Evolutionary conservation across 2,329 filamentous ascomycete genomes (phyloP).

Genomic region (Escovopsis weberi): DNA sequence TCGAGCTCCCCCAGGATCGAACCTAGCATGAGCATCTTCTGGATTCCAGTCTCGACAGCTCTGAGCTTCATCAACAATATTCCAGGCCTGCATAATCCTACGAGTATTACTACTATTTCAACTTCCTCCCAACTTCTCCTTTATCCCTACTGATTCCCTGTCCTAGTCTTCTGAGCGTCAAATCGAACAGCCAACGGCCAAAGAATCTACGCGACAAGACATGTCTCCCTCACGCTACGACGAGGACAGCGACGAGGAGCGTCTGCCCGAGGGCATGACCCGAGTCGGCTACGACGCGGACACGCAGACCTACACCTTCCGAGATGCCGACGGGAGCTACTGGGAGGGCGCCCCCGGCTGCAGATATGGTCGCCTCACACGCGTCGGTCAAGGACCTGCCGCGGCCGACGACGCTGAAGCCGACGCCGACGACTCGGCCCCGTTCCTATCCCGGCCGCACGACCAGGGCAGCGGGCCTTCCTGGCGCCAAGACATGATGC

Average conservation of each 20-base stretch:
- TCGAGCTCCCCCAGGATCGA: too few relatives aligned
- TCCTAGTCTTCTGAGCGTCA: too few relatives aligned
- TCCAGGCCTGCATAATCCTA: too few relatives aligned
- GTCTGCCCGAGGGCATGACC: conserved; percentile 39
- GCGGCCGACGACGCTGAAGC: conserved; percentile 13
- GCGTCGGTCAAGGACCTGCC: conserved; percentile 18
- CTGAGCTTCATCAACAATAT: too few relatives aligned
- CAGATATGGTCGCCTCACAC: conserved; percentile 32
- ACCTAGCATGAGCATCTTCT: too few relatives aligned
- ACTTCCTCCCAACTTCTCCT: too few relatives aligned
- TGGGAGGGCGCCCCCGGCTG: conserved; percentile 37
- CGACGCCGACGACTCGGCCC: conserved; percentile 9
- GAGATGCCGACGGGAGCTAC: conserved; percentile 30
- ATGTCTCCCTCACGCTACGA: conserved; percentile 31
- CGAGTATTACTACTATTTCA: too few relatives aligned
- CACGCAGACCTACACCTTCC: conserved; percentile 37
- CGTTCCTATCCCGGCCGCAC: conserved; percentile 15
- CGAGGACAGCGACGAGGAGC: conserved; percentile 35
- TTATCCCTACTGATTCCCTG: too few relatives aligned
- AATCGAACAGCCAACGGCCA: too few relatives aligned
- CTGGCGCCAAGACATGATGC: conserved; percentile 37
- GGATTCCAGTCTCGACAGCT: too few relatives aligned
- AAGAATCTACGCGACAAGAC: too few relatives aligned
- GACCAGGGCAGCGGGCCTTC: conserved; percentile 19
- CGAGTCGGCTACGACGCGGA: conserved; percentile 43